Percentiles rank a stretch among this genome's conserved stretches.
phyloP scores from a whole-genome alignment of 129 eudicot genomes.

The Escallonia herrerae region DNA sequence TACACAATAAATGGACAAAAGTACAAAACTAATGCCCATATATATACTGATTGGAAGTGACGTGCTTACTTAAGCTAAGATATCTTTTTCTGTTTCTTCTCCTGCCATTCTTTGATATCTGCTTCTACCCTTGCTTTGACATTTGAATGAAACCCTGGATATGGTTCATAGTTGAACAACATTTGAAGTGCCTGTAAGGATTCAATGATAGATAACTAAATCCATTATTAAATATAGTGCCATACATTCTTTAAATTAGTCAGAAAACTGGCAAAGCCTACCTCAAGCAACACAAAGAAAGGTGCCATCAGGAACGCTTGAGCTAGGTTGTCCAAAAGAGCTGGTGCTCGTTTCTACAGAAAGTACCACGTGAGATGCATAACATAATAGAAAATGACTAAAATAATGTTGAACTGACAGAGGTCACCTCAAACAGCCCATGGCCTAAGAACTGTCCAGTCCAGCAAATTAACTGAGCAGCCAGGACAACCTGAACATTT shows the following conservation, averaged over 20 bases:
- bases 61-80: constrained; percentile 14
- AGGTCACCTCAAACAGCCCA: constrained; percentile 80
- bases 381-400: not conserved
- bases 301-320: constrained; percentile 96
- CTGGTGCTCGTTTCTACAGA: constrained; percentile 90
- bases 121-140: constrained; percentile 70
- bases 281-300: constrained; percentile 91
- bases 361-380: not conserved
- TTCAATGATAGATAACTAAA: not conserved
- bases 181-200: constrained; percentile 55
- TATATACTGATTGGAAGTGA: no score
- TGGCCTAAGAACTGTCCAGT: constrained; percentile 85
- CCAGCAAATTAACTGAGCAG: constrained; percentile 80
- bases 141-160: constrained; percentile 72
- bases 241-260: not conserved
- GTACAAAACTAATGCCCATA: no score
- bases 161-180: constrained; percentile 71
- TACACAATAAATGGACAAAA: not conserved
- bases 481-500: constrained; percentile 66
- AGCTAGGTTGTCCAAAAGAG: constrained; percentile 72
- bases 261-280: constrained; percentile 8
- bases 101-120: constrained; percentile 73
- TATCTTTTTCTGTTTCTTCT: constrained; percentile 60
- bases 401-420: not conserved
- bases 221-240: not conserved